These are phyloP conservation scores for Primulina huaijiensis DNA, from an alignment of 257 asterid species.

Conservation along the genomic window DNA sequence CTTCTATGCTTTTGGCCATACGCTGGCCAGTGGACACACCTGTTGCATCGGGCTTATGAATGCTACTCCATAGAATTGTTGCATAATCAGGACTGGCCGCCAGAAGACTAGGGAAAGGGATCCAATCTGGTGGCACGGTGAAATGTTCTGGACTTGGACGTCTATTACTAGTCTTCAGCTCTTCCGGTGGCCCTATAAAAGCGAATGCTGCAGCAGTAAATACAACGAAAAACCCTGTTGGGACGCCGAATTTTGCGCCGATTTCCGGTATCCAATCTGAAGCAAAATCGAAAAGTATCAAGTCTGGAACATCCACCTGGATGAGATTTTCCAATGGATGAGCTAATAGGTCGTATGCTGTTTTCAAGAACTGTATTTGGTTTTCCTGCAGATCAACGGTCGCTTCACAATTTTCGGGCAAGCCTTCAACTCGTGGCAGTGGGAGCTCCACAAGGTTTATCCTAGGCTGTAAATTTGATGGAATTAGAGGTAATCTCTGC, in stretches of 20 bases:
- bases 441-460: constrained; percentile 31
- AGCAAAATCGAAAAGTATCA: constrained; percentile 38
- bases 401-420: constrained; percentile 43
- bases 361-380: constrained; percentile 29
- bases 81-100: constrained; percentile 30
- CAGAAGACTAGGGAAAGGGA: constrained; percentile 34
- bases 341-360: constrained; percentile 37
- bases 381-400: constrained; percentile 34
- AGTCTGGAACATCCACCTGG: constrained; percentile 25
- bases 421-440: constrained; percentile 27
- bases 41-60: constrained; percentile 30
- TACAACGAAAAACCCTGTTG: constrained; percentile 29
- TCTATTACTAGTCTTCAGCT: constrained; percentile 26
- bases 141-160: constrained; percentile 32
- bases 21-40: constrained; percentile 41
- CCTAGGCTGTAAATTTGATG: constrained; percentile 20
- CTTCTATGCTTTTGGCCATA: constrained; percentile 29
- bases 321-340: constrained; percentile 29
- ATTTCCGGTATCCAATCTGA: constrained; percentile 30
- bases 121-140: constrained; percentile 37
- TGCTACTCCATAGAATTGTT: constrained; percentile 11
- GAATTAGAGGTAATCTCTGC: constrained; percentile 35
- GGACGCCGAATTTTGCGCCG: constrained; percentile 28
- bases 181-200: constrained; percentile 35
- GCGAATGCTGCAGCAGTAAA: constrained; percentile 38